Evolutionary conservation across 208 protist genomes (phyloP).

Genomic region (Dictyostelium gargantuum): DNA sequence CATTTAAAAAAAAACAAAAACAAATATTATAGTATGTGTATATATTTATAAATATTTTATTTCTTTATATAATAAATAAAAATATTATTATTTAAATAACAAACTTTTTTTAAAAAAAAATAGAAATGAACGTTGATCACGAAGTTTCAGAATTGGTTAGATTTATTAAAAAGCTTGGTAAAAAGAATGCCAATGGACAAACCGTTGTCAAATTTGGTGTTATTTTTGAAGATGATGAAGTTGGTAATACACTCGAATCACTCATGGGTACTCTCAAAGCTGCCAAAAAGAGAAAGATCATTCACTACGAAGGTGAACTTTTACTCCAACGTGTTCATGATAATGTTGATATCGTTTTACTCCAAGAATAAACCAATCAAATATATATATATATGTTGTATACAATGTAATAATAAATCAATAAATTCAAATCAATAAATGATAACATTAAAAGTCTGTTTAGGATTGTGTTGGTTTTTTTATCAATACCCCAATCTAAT

Average conservation of each 20-base stretch:
- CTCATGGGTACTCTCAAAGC: slow-evolving; percentile 65
- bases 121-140: slow-evolving; percentile 51
- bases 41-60: too few relatives aligned
- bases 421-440: too few relatives aligned
- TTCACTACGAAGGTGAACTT: slow-evolving; percentile 44
- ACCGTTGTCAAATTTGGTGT: slow-evolving; percentile 24
- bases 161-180: slow-evolving; percentile 1
- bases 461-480: too few relatives aligned
- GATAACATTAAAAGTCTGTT: too few relatives aligned
- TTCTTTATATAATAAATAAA: too few relatives aligned
- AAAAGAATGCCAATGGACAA: background rate
- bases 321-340: slow-evolving; percentile 62
- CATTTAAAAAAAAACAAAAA: too few relatives aligned
- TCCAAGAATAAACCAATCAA: background rate
- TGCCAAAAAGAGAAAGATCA: slow-evolving; percentile 44
- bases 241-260: slow-evolving; percentile 49
- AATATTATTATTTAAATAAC: too few relatives aligned
- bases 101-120: too few relatives aligned
- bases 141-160: background rate
- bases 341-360: slow-evolving; percentile 61
- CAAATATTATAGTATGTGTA: too few relatives aligned
- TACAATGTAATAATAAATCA: too few relatives aligned
- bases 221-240: slow-evolving; percentile 40
- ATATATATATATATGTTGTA: too few relatives aligned
- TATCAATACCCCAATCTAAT: too few relatives aligned